These are phyloP conservation scores for Trypanosomatidae sp. DNA, from an alignment of 208 protist genomes.

Conservation along the genomic window DNA sequence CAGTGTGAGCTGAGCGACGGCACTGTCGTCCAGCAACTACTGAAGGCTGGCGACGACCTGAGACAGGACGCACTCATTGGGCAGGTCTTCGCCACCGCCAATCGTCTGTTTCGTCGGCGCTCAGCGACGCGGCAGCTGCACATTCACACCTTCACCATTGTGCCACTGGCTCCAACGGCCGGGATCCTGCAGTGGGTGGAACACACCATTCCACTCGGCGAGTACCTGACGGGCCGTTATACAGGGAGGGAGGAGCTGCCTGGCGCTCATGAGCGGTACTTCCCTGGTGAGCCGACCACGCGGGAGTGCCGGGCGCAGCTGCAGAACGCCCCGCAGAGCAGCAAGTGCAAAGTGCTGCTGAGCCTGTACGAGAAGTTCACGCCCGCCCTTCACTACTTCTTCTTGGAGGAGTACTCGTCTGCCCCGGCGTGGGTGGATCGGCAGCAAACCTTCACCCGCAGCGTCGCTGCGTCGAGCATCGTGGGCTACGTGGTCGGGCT, in stretches of 20 bases:
- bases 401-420: conserved; percentile 88
- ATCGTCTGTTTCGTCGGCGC: conserved; percentile 51
- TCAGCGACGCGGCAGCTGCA: conserved; percentile 23
- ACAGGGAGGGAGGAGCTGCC: conserved; percentile 16
- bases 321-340: conserved; percentile 22
- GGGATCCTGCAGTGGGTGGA: conserved; percentile 94
- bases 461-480: conserved; percentile 89
- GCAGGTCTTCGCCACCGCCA: conserved; percentile 93
- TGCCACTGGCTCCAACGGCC: conserved; percentile 88
- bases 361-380: conserved; percentile 84
- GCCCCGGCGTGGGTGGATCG: conserved; percentile 76
- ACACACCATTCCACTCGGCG: conserved; percentile 86
- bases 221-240: conserved; percentile 78
- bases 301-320: conserved; percentile 57
- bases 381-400: conserved; percentile 96
- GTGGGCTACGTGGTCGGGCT: conserved; percentile 96
- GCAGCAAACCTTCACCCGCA: conserved; percentile 89
- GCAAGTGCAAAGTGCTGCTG: conserved; percentile 38
- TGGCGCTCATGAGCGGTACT: conserved; percentile 87
- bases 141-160: conserved; percentile 95
- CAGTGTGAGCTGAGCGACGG: conserved; percentile 86
- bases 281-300: conserved; percentile 67
- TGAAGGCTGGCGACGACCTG: conserved; percentile 94
- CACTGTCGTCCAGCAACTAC: conserved; percentile 75
- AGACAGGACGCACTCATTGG: conserved; percentile 97